Evolutionary conservation across 73 alveolate species (phyloP).

Genomic region (Tetrahymena thermophila): DNA sequence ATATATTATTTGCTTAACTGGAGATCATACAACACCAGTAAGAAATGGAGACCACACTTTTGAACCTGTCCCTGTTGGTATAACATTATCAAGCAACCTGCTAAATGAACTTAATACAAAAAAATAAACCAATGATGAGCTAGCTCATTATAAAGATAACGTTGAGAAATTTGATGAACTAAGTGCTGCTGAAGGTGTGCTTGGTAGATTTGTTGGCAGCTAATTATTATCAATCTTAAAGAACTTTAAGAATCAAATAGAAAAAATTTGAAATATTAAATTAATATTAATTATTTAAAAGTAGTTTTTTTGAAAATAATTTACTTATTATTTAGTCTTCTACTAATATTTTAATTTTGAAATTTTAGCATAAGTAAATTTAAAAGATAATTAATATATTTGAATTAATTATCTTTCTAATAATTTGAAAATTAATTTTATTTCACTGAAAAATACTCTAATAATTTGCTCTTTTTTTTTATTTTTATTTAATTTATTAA

Average conservation of each 20-base stretch:
- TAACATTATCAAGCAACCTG: slow-evolving; percentile 22
- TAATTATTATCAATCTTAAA: background rate
- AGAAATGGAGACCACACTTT: slow-evolving; percentile 74
- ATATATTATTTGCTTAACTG: slow-evolving; percentile 55
- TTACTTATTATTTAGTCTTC: background rate
- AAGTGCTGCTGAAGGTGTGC: background rate
- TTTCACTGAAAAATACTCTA: background rate
- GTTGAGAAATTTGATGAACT: background rate
- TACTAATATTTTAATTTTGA: too few relatives aligned
- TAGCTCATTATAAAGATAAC: background rate
- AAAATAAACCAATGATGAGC: background rate
- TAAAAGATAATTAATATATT: background rate
- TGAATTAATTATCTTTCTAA: background rate
- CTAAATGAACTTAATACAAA: background rate
- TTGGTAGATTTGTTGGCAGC: background rate
- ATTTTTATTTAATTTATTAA: background rate
- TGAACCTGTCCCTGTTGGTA: slow-evolving; percentile 72
- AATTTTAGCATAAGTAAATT: background rate
- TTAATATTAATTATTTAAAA: too few relatives aligned
- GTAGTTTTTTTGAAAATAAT: too few relatives aligned
- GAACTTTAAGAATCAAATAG: background rate
- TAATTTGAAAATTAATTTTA: background rate
- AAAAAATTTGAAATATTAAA: background rate
- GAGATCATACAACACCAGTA: slow-evolving; percentile 80
- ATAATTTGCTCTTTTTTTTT: background rate